Evolutionary conservation across 2,329 filamentous ascomycete species (phyloP).

Genomic region (Orbilia javanica): DNA sequence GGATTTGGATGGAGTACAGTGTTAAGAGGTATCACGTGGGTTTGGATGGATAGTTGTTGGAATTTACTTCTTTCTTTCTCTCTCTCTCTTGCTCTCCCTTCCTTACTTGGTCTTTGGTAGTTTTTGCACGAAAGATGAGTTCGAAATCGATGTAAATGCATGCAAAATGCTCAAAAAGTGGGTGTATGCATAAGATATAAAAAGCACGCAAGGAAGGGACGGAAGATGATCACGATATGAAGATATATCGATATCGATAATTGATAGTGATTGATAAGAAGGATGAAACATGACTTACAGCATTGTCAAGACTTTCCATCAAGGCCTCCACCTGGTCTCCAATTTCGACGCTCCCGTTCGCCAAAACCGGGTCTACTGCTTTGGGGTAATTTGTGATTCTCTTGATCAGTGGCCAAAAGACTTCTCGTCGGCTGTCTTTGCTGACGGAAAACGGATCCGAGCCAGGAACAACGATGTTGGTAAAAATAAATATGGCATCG

Average conservation of each 20-base stretch:
- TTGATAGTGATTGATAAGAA: neutral
- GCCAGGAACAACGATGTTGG: conserved; percentile 36
- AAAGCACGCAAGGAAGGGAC: neutral
- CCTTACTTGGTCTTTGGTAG: neutral
- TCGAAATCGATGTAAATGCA: neutral
- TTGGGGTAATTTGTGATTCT: conserved; percentile 48
- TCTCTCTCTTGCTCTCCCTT: neutral
- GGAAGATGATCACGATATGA: neutral
- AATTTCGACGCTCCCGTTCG: conserved; percentile 37
- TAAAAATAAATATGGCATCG: conserved; percentile 42
- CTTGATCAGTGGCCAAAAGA: conserved; percentile 45
- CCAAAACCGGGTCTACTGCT: conserved; percentile 35
- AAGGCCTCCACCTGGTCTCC: conserved; percentile 45
- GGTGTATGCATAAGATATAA: neutral
- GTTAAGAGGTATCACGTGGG: conserved; percentile 7
- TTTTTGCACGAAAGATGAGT: conserved; percentile 4
- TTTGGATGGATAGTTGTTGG: neutral
- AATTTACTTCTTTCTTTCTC: neutral
- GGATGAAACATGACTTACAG: conserved; percentile 26
- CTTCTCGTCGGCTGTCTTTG: conserved; percentile 32
- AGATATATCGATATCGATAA: neutral
- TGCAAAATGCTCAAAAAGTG: neutral
- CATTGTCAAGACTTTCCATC: conserved; percentile 28
- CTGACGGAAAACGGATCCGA: conserved; percentile 43
- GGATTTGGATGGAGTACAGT: neutral